Evolutionary conservation across 2,329 filamentous ascomycete genomes (phyloP), one percentile per base, ranked within the genome.

Genomic region (Aspergillus phoenicis): DNA sequence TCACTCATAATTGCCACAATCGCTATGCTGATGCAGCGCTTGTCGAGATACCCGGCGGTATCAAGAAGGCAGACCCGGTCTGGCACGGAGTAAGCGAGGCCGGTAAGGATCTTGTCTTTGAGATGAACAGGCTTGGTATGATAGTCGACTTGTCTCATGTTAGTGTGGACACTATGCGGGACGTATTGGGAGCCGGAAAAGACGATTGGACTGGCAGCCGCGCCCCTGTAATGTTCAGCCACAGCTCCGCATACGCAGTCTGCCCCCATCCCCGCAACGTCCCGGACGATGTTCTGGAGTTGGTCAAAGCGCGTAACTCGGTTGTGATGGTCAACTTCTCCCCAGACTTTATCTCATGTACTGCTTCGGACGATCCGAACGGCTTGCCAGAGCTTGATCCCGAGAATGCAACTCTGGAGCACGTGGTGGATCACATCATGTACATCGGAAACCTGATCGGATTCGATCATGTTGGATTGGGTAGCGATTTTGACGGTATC

Each of bases 121-220:
- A 98, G 80, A 97, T 98, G 93, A 98, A 97, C 74, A 86, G 94
- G 3, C 81, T 97, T 2, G 94, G 94, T 26, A 93, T 97, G 88
- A 87, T 97, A n/a, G 90, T 98, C 43, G 94, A 97, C 73, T 82
- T 97, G 38, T 85, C 90, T 6, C 94, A 97, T 75, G 87, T 88
- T 24, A 84, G 89, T 68, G 84, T 86, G 59, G 89, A 94, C 62
- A 97, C 93, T 0, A 95, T 96, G 91, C 80, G 87, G 6, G 91
- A 97, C 69, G 91, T 94, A 0, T 84, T 97, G 0, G 86, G 86
- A 5, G 88, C 83, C 2, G 75, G 74, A 8, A 79, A 81, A 22
- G 81, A 82, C 20, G 81, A 78, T 47, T 94, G 90, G 90, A 74
- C 79, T 5, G 91, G 91, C 6, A 93, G 89, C 71, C 80, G 83